Conservation (phyloP, 768 basidiomycete genomes). For the Lactarius pseudohatsudake region DNA sequence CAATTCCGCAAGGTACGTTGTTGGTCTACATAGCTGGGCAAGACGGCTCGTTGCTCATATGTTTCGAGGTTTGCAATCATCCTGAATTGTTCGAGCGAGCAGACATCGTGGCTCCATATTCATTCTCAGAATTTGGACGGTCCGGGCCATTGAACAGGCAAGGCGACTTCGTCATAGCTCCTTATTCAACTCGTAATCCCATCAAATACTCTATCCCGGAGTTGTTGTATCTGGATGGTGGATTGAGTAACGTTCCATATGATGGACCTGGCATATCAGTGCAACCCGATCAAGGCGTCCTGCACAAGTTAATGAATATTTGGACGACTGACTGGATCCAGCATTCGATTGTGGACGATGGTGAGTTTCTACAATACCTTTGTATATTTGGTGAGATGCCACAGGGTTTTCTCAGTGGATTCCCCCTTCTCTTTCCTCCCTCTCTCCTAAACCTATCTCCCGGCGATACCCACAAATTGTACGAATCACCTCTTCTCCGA, state of each 20-base stretch:
- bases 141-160: slow-evolving; percentile 84
- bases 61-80: slow-evolving; percentile 86
- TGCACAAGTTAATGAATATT: slow-evolving; percentile 78
- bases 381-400: slow-evolving; percentile 10
- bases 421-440: slow-evolving; percentile 81
- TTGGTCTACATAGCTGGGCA: not conserved
- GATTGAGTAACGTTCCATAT: slow-evolving; percentile 62
- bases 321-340: slow-evolving; percentile 87
- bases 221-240: slow-evolving; percentile 76
- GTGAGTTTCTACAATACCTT: slow-evolving; percentile 41
- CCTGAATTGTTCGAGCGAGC: slow-evolving; percentile 97
- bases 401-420: slow-evolving; percentile 33
- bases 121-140: slow-evolving; percentile 79
- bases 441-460: slow-evolving; percentile 61
- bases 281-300: slow-evolving; percentile 48
- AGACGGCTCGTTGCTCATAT: not conserved
- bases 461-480: slow-evolving; percentile 61
- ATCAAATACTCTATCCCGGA: slow-evolving; percentile 78
- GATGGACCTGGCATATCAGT: slow-evolving; percentile 49
- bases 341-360: slow-evolving; percentile 61
- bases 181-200: slow-evolving; percentile 86
- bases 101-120: slow-evolving; percentile 91
- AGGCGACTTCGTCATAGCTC: slow-evolving; percentile 76
- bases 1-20: slow-evolving; percentile 89
- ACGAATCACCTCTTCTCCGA: slow-evolving; percentile 58